Base-by-base conservation (phyloP, 106 monocot genomes). In the Triglochin maritima region DNA sequence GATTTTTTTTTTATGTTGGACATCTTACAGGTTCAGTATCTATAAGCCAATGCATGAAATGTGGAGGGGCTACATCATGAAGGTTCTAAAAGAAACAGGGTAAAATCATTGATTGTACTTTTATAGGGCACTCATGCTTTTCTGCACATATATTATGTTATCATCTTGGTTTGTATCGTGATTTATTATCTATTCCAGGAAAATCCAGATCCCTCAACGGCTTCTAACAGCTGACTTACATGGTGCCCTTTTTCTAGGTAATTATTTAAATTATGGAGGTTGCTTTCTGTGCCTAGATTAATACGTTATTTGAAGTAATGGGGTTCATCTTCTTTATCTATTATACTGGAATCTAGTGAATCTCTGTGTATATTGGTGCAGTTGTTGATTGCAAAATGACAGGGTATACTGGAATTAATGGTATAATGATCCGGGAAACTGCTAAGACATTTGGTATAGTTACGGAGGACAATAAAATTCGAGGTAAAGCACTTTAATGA, bases 21-120 rank as follows among this genome's bases (percentile, higher is more conserved):
- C 46, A 51, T 47, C 8, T 59, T 75, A 62, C 80, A 95, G 95
- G 51, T 95, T 87, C 74, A 83, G 83, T 56, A 77, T 72, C 11
- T 90, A 87, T 69, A 83, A 81, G 68, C 85, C 85, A 61, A 87
- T 90, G 87, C 90, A 90, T 84, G 85, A 87, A 58, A 87, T 96
- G 87, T 96, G 95, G 95, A 87, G 90, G 81, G 83, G 76, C 15
- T 87, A 95, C 61, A 82, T 96, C 44, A 53, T 47, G 7, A 83
- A 96, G 71, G 79, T 90, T 72, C 53, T 85, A 2, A 79, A 83
- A 70, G 81, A 76, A 69, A 69, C 49, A 47, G 77, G 78, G 95
- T 87, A 44, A 58, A 72, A 57, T 49, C 17, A 3, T 17, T 41
- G 7, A 4, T 59, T 13, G 3, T 59, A 7, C 7, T 59, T 16